These are phyloP conservation scores for Colletotrichum navitas DNA, from an alignment of 2,329 filamentous ascomycete species.

Conservation along the genomic window DNA sequence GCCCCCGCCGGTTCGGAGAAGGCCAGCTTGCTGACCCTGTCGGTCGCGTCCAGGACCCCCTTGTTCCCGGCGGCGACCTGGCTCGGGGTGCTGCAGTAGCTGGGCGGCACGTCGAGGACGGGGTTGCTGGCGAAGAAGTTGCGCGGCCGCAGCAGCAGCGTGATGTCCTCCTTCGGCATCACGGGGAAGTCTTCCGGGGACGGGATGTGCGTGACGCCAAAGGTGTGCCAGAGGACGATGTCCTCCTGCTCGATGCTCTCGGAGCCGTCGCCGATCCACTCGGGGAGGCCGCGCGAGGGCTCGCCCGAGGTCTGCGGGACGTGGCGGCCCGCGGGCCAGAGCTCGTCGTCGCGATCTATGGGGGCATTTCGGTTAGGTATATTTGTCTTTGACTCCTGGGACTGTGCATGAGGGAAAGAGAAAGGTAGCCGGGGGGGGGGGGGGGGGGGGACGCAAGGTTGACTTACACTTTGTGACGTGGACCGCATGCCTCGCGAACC, in stretches of 20 bases:
- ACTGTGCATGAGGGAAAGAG: not conserved
- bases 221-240: conserved; percentile 93
- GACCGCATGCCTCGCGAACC: conserved; percentile 87
- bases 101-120: conserved; percentile 83
- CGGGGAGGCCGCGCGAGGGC: conserved; percentile 77
- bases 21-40: conserved; percentile 61
- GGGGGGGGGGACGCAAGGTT: too few relatives aligned
- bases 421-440: not conserved
- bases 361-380: not conserved
- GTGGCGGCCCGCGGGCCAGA: conserved; percentile 88
- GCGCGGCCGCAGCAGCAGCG: conserved; percentile 79
- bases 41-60: conserved; percentile 60
- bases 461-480: conserved; percentile 88
- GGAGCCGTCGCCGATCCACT: conserved; percentile 80
- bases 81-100: conserved; percentile 78
- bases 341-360: conserved; percentile 81
- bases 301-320: conserved; percentile 89
- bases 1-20: conserved; percentile 39
- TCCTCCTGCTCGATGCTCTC: conserved; percentile 82
- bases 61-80: conserved; percentile 64
- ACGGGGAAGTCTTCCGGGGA: conserved; percentile 91
- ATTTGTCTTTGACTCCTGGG: not conserved
- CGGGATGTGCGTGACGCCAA: conserved; percentile 91
- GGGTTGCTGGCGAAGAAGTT: conserved; percentile 89
- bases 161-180: conserved; percentile 91